These are phyloP conservation scores for Anastatica hierochuntica DNA, from an alignment of 345 rosid species.

Conservation along the genomic window DNA sequence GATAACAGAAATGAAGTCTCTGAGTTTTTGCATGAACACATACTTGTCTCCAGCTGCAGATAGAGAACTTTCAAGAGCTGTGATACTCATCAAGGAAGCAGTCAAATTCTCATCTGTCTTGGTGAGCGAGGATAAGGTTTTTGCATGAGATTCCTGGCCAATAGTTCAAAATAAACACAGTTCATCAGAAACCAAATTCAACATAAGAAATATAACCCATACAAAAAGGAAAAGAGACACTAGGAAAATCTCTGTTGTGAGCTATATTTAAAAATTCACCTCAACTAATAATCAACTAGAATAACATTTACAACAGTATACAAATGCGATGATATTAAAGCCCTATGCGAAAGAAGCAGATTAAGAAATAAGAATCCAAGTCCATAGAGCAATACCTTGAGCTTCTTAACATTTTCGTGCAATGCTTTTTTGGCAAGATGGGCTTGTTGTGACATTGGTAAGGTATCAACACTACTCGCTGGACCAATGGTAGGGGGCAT, in stretches of 20 bases:
- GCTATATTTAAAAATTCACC: background rate
- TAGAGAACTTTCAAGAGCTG: slow-evolving; percentile 63
- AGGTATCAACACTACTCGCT: slow-evolving; percentile 36
- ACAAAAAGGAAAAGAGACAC: background rate
- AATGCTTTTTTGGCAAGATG: slow-evolving; percentile 69
- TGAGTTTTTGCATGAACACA: slow-evolving; percentile 98
- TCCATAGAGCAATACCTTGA: slow-evolving; percentile 42
- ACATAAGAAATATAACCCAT: background rate
- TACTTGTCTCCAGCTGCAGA: slow-evolving; percentile 94
- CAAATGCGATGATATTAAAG: background rate
- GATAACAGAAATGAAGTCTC: slow-evolving; percentile 86
- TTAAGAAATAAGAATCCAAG: background rate
- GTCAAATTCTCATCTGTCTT: slow-evolving; percentile 85
- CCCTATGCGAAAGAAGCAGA: background rate
- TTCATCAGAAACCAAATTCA: slow-evolving; percentile 10
- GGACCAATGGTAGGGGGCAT: slow-evolving; percentile 40
- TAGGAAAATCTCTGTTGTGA: background rate
- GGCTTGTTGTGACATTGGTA: slow-evolving; percentile 67
- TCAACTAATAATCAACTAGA: slow-evolving; percentile 9
- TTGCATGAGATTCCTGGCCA: slow-evolving; percentile 69
- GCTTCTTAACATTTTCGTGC: slow-evolving; percentile 41
- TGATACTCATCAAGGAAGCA: slow-evolving; percentile 62
- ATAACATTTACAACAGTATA: background rate
- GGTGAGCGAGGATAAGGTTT: slow-evolving; percentile 45
- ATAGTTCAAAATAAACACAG: slow-evolving; percentile 10